A percentile compares a stretch with the other conserved stretches of the same genome.
These are phyloP conservation scores for Schizophyllum commune DNA, from an alignment of 1,284 basidiomycete genomes.

Conservation along the genomic window DNA sequence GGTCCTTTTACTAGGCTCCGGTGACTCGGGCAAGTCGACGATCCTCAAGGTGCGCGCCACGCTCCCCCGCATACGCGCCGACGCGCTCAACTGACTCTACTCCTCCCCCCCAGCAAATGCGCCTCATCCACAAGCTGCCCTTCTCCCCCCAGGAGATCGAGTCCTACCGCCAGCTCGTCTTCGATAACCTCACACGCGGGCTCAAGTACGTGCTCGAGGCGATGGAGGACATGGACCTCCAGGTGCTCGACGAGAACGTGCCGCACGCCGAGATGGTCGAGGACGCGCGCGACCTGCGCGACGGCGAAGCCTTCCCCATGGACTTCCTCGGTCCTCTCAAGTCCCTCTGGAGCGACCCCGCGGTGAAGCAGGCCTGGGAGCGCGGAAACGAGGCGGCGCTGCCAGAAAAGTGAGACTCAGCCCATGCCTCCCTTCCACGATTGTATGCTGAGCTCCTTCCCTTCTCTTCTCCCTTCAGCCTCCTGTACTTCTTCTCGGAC, in stretches of 20 bases:
- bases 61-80: constrained; percentile 1
- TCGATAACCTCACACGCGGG: constrained; percentile 84
- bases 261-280: constrained; percentile 56
- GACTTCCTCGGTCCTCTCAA: constrained; percentile 60
- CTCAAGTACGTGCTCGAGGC: constrained; percentile 79
- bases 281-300: constrained; percentile 63
- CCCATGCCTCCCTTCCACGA: background rate
- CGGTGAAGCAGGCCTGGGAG: constrained; percentile 66
- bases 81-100: background rate
- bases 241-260: constrained; percentile 55
- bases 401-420: constrained; percentile 71
- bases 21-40: constrained; percentile 92
- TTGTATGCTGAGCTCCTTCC: background rate
- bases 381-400: constrained; percentile 82
- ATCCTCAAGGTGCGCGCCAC: constrained; percentile 64
- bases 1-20: constrained; percentile 88
- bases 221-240: constrained; percentile 82
- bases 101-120: constrained; percentile 63
- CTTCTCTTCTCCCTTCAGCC: constrained; percentile 24
- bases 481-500: constrained; percentile 70
- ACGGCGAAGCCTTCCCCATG: constrained; percentile 72
- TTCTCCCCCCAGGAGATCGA: constrained; percentile 75
- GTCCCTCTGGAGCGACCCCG: constrained; percentile 71
- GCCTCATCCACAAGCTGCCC: constrained; percentile 74
- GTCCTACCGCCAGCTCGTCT: constrained; percentile 80